phyloP scores from a whole-genome alignment of 768 basidiomycete species.

The Terana coerulea region DNA sequence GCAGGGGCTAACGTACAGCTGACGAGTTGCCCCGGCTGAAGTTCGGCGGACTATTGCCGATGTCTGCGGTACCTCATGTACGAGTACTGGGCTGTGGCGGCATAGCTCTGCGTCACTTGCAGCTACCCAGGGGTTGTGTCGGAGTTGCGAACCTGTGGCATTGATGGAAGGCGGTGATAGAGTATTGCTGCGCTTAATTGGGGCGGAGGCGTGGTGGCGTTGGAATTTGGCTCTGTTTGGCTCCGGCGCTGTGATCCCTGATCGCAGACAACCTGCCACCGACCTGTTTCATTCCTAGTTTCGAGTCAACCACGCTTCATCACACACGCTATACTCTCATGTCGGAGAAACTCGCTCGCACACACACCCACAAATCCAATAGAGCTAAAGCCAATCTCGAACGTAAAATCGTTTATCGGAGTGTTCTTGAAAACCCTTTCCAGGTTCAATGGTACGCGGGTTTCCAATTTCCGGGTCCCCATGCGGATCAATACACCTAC shows the following conservation, averaged over 20 bases:
- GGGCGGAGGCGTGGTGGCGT: conserved; percentile 2
- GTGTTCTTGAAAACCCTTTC: conserved; percentile 71
- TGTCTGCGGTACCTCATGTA: too few species aligned
- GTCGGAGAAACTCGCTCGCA: conserved; percentile 47
- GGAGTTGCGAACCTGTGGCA: too few species aligned
- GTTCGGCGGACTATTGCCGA: too few species aligned
- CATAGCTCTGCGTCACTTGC: too few species aligned
- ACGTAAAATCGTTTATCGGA: conserved; percentile 63
- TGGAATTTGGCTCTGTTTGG: not conserved
- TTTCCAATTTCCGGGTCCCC: conserved; percentile 1
- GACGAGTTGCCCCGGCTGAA: too few species aligned
- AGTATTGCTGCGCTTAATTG: too few species aligned
- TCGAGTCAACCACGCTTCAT: not conserved
- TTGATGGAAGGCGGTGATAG: too few species aligned
- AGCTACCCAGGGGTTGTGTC: too few species aligned
- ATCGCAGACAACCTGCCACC: not conserved
- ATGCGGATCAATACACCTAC: not conserved
- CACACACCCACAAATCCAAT: conserved; percentile 58
- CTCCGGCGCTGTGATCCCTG: not conserved
- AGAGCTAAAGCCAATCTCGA: conserved; percentile 50
- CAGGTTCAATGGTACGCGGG: conserved; percentile 56
- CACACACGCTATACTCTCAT: conserved; percentile 35
- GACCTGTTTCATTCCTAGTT: not conserved
- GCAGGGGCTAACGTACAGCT: too few species aligned
- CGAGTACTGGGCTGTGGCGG: too few species aligned